A percentile compares a stretch with the other conserved stretches of the same genome.
phyloP scores from a whole-genome alignment of 129 eudicot species.

The Daucus carota region DNA sequence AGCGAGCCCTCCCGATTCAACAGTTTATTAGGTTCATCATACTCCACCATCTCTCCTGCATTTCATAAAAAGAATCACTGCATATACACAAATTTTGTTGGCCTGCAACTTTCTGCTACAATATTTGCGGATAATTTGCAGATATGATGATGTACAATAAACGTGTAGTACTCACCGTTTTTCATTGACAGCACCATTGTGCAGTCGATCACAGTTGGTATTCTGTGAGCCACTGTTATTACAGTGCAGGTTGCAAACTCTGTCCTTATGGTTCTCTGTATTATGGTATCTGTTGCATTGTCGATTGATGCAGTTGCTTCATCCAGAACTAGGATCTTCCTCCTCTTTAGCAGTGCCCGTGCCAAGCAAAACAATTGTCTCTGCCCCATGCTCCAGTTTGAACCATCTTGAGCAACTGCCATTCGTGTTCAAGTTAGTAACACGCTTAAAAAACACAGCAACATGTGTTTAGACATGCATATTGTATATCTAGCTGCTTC shows the following conservation, averaged over 20 bases:
- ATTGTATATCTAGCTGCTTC: not conserved
- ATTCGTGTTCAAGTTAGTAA: not conserved
- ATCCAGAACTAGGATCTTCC: conserved; percentile 59
- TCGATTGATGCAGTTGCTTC: conserved; percentile 82
- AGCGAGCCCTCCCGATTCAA: conserved; percentile 36
- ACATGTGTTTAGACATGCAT: not conserved
- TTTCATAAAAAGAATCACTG: not conserved
- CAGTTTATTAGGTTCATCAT: conserved; percentile 43
- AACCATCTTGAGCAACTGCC: conserved; percentile 61
- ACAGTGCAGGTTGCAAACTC: conserved; percentile 58
- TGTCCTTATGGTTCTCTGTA: conserved; percentile 47
- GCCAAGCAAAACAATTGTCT: conserved; percentile 68
- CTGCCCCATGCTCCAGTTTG: conserved; percentile 78
- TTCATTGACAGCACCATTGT: conserved; percentile 55
- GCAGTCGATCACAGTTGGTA: conserved; percentile 71
- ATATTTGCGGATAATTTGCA: not conserved
- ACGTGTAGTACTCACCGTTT: conserved; percentile 36
- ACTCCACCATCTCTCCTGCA: conserved; percentile 56
- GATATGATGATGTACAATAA: not conserved
- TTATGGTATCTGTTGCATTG: conserved; percentile 54
- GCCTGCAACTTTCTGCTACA: not conserved
- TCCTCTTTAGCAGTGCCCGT: conserved; percentile 56
- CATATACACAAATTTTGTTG: not conserved
- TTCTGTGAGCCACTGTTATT: conserved; percentile 72
- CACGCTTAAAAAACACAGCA: not conserved